Evolutionary conservation across 2,329 filamentous ascomycete genomes (phyloP).

Genomic region (Magnaporthiopsis incrustans): DNA sequence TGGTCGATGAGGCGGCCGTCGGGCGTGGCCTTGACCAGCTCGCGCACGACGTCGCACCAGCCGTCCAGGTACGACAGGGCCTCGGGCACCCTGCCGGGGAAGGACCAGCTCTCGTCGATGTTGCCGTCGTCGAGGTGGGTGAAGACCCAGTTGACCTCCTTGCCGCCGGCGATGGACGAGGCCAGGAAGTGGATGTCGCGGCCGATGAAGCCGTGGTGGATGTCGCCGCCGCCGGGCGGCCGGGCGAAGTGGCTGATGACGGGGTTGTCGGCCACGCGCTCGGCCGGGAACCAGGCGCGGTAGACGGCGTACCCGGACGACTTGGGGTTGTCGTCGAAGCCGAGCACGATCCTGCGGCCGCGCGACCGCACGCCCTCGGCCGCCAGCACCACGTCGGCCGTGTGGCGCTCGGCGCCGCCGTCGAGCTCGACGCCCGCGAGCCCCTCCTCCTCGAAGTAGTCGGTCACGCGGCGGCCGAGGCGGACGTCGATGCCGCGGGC

Average conservation of each 20-base stretch:
- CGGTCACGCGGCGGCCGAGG: slow-evolving; percentile 34
- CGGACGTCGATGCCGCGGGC: slow-evolving; percentile 40
- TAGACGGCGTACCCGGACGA: slow-evolving; percentile 36
- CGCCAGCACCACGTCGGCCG: slow-evolving; percentile 35
- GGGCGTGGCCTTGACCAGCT: slow-evolving; percentile 28
- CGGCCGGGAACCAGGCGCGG: slow-evolving; percentile 35
- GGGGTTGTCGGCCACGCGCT: slow-evolving; percentile 36
- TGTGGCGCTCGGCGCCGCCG: slow-evolving; percentile 26
- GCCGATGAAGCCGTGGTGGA: slow-evolving; percentile 41
- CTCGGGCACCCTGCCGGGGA: slow-evolving; percentile 33
- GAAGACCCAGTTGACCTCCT: slow-evolving; percentile 46
- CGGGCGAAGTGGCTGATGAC: slow-evolving; percentile 34
- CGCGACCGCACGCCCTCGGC: slow-evolving; percentile 39
- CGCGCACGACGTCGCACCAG: slow-evolving; percentile 32
- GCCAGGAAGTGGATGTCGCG: slow-evolving; percentile 44
- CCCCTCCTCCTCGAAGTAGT: slow-evolving; percentile 38
- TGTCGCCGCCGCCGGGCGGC: slow-evolving; percentile 33
- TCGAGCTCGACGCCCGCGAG: slow-evolving; percentile 32
- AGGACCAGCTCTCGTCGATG: slow-evolving; percentile 38
- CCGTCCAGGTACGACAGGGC: slow-evolving; percentile 32
- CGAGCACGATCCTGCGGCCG: slow-evolving; percentile 36
- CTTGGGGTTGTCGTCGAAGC: slow-evolving; percentile 33
- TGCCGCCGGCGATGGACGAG: slow-evolving; percentile 42
- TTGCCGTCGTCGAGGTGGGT: slow-evolving; percentile 37
- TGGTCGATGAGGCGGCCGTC: slow-evolving; percentile 22